These are phyloP conservation scores for Wakefieldia striispora DNA, from an alignment of 768 basidiomycete genomes.

Conservation along the genomic window DNA sequence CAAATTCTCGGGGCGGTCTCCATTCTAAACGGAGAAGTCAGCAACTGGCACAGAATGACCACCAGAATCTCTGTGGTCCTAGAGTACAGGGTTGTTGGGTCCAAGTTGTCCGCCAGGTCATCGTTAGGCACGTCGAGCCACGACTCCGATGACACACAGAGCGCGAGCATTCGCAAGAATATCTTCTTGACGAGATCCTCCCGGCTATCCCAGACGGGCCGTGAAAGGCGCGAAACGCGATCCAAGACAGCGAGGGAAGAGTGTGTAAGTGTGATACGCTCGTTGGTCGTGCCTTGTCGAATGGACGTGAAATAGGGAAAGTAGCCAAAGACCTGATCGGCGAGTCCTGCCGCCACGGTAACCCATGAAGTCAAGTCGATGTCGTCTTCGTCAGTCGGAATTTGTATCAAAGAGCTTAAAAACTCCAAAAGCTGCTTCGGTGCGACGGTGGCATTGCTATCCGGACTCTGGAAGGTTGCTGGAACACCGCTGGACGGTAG, in stretches of 20 bases:
- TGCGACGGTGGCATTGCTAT: slow-evolving; percentile 22
- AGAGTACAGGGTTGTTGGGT: slow-evolving; percentile 49
- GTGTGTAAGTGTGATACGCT: slow-evolving; percentile 55
- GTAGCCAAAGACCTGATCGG: slow-evolving; percentile 49
- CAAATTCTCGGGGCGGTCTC: slow-evolving; percentile 20
- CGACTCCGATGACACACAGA: slow-evolving; percentile 54
- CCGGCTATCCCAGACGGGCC: slow-evolving; percentile 47
- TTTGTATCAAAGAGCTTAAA: slow-evolving; percentile 37
- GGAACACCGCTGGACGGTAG: slow-evolving; percentile 27
- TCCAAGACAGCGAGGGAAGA: slow-evolving; percentile 54
- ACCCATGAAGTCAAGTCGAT: slow-evolving; percentile 47
- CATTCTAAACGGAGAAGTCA: slow-evolving; percentile 19
- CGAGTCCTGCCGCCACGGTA: slow-evolving; percentile 48
- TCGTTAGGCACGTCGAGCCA: slow-evolving; percentile 52
- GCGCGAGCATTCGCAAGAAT: slow-evolving; percentile 49
- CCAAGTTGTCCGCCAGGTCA: slow-evolving; percentile 38
- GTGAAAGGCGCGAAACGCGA: slow-evolving; percentile 47
- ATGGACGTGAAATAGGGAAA: slow-evolving; percentile 55
- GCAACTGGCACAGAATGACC: slow-evolving; percentile 41
- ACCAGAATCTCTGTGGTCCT: slow-evolving; percentile 44
- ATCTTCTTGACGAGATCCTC: slow-evolving; percentile 47
- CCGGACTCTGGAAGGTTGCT: slow-evolving; percentile 31
- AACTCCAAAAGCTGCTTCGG: slow-evolving; percentile 44
- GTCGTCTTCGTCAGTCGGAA: slow-evolving; percentile 33
- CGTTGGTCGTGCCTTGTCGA: slow-evolving; percentile 53